Conservation (phyloP, 73 alveolate species). For the Symbiodinium pilosum region DNA sequence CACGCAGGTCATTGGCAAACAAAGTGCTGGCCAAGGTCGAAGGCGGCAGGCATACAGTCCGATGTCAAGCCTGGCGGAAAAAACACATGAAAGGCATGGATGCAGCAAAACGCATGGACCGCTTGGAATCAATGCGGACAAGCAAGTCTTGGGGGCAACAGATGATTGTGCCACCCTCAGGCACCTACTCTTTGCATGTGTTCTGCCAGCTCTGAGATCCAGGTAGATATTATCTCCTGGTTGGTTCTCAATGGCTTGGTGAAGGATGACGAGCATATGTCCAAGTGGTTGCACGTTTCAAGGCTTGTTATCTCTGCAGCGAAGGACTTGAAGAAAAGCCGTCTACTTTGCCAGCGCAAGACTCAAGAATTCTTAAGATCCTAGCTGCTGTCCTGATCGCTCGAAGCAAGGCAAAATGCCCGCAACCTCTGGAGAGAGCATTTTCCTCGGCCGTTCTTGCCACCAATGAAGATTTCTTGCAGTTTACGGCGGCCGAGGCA, state of each 20-base stretch:
- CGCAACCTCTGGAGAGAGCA: not conserved
- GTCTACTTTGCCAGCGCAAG: not conserved
- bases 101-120: not conserved
- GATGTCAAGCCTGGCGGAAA: not conserved
- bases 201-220: not conserved
- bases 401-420: not conserved
- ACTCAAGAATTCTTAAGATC: not conserved
- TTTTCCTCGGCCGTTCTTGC: not conserved
- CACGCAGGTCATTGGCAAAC: not conserved
- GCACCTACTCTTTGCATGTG: not conserved
- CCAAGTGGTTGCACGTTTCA: too few relatives aligned
- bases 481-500: not conserved
- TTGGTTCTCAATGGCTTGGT: not conserved
- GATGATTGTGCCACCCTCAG: not conserved
- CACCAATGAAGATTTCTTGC: too few relatives aligned
- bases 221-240: not conserved
- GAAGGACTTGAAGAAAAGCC: not conserved
- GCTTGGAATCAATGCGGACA: not conserved
- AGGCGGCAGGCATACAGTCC: not conserved
- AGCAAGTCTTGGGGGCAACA: not conserved
- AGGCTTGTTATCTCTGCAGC: too few relatives aligned
- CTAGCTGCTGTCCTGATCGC: too few relatives aligned
- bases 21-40: not conserved
- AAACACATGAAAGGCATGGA: not conserved
- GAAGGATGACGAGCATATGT: not conserved